phyloP scores from a whole-genome alignment of 176 grass and related monocot species.

The Dactylis glomerata region DNA sequence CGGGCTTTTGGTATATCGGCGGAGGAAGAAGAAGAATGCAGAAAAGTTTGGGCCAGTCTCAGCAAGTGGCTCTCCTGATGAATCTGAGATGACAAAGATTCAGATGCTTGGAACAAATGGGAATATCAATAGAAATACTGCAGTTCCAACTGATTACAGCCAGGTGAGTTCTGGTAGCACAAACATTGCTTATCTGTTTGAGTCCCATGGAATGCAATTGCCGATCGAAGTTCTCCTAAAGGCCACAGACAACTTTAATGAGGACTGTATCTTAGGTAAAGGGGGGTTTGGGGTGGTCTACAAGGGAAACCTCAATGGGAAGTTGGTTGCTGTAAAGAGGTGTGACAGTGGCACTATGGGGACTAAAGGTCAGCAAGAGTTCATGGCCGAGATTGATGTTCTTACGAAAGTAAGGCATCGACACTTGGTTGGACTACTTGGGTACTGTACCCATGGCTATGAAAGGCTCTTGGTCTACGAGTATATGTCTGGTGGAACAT shows the following conservation, averaged over 20 bases:
- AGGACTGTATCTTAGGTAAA: slow-evolving; percentile 65
- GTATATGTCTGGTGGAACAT: slow-evolving; percentile 76
- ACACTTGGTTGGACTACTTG: slow-evolving; percentile 82
- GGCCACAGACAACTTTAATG: slow-evolving; percentile 86
- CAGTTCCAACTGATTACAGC: slow-evolving; percentile 38
- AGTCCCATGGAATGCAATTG: slow-evolving; percentile 79
- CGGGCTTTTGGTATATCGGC: slow-evolving; percentile 40
- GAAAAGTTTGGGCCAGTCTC: slow-evolving; percentile 58
- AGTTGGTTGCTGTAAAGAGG: slow-evolving; percentile 76
- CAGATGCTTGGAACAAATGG: slow-evolving; percentile 42
- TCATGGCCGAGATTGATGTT: slow-evolving; percentile 94
- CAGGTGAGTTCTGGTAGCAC: slow-evolving; percentile 33
- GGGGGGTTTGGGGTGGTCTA: slow-evolving; percentile 94
- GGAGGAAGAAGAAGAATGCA: slow-evolving; percentile 49
- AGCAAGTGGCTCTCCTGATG: slow-evolving; percentile 36
- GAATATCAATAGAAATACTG: slow-evolving; percentile 21
- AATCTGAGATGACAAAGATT: slow-evolving; percentile 42
- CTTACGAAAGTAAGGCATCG: slow-evolving; percentile 90
- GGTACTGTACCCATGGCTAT: slow-evolving; percentile 73
- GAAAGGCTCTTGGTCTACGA: slow-evolving; percentile 98
- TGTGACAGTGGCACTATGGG: slow-evolving; percentile 63
- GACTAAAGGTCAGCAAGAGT: slow-evolving; percentile 85
- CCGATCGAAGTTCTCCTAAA: slow-evolving; percentile 53
- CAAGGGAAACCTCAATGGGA: slow-evolving; percentile 75
- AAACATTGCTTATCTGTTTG: slow-evolving; percentile 40